Evolutionary conservation across 2,329 filamentous ascomycete species (phyloP).

Genomic region (Elsinoe batatas): DNA sequence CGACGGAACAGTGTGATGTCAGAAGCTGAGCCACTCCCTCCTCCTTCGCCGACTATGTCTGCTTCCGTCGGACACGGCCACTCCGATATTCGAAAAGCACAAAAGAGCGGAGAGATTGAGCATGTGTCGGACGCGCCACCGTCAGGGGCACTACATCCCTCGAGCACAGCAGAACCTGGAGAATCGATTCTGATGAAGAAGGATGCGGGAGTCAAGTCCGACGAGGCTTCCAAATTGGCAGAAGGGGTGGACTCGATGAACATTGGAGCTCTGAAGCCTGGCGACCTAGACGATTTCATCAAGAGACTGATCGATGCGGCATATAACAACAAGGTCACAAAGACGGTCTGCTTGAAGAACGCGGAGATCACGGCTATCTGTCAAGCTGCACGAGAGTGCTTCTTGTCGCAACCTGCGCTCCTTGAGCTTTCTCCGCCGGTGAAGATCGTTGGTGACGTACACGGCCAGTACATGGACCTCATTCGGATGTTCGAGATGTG

Average conservation of each 20-base stretch:
- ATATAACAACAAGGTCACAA: conserved; percentile 94
- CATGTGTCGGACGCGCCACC: conserved; percentile 87
- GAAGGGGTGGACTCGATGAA: conserved; percentile 46
- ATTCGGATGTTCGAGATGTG: conserved; percentile 99
- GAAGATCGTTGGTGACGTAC: conserved; percentile 95
- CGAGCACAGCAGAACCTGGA: conserved; percentile 52
- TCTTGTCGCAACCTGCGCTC: conserved; percentile 83
- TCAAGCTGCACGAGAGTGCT: conserved; percentile 74
- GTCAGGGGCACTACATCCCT: conserved; percentile 48
- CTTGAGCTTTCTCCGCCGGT: conserved; percentile 89
- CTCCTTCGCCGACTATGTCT: conserved; percentile 81
- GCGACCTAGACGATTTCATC: conserved; percentile 96
- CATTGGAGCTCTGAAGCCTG: conserved; percentile 82
- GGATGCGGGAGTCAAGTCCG: conserved; percentile 41
- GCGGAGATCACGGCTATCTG: conserved; percentile 95
- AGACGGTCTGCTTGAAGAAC: conserved; percentile 94
- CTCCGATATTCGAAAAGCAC: conserved; percentile 69
- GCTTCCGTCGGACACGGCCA: conserved; percentile 62
- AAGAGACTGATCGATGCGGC: conserved; percentile 86
- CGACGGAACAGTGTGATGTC: conserved; percentile 21
- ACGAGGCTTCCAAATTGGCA: conserved; percentile 23
- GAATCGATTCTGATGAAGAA: conserved; percentile 84
- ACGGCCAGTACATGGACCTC: conserved; percentile 91
- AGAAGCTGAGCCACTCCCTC: conserved; percentile 35
- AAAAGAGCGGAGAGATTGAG: conserved; percentile 83